Evolutionary conservation across 371 early-diverging fungal genomes (phyloP), one percentile per base, ranked within the genome.

Genomic region (Scutellospora calospora): DNA sequence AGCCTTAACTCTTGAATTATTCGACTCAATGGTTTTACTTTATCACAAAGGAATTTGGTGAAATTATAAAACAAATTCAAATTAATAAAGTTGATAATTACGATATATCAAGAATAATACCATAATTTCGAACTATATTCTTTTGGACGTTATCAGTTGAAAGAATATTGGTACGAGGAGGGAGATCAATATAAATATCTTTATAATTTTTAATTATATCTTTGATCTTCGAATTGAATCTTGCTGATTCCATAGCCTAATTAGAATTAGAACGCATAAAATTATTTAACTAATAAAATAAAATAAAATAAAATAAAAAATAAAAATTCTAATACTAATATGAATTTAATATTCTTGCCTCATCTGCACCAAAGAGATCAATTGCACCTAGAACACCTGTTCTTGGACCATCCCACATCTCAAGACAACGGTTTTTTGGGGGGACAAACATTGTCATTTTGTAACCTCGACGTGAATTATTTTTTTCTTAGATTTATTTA

Each of bases 331-430:
- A 54, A 55, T 20, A 20, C 11, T 27, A 59, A 57, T 5, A 25
- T 31, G 16, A 6, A 52, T 68, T 31, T 14, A 35, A n/a, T 18
- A 2, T 62, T 60, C 22, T 66, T 84, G 94, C 96, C 87, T 96
- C 93, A 82, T 96, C 96, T 0, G 96, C 96, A n/a, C 94, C 95
- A 89, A 97, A 97, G 16, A 91, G 74, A 49, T 89, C 87, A 49
- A 89, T 88, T 0, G 94, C 97, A 5, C 93, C 95, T 22, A 95
- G 93, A 3, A 95, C 68, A 3, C 98, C 98, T 25, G 95, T 92
- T 45, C 95, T 87, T 38, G 97, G 94, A 11, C 98, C 98, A 82
- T 97, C 97, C 98, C 98, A 98, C 76, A 95, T 86, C 83, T 97
- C 97, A 52, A 89, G 87, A 20, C 91, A 83, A 33, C 90, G 88